Evolutionary conservation across 805 yeast species (phyloP), one percentile per base, ranked within the genome.

Genomic region (Lipomyces orientalis): DNA sequence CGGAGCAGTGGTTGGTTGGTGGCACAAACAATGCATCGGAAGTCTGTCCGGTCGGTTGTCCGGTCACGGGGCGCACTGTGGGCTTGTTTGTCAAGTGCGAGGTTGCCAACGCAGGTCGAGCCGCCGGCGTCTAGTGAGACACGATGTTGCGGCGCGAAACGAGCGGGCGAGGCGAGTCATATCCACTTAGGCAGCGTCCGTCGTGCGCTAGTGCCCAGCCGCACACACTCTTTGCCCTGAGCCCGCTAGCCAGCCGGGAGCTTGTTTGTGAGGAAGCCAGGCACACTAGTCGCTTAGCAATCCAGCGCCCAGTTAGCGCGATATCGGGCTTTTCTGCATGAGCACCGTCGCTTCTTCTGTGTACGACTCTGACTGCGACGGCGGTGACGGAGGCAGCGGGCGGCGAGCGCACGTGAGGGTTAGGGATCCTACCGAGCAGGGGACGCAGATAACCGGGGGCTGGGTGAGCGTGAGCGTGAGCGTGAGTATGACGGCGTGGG

Each of bases 81-180:
- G 3, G 29, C 29, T 25, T 25, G 29, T 25, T 25, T 25, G 29
- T 1, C 29, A 3, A 3, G 29, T 25, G 29, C 29, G 29, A 25
- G 2, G 1, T 25, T 25, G 29, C 29, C 29, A 25, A 25, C 29
- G 29, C 29, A 25, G 29, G 14, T 0, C 22, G 49, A 43, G 19
- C 19, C 49, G 49, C 16, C 22, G 49, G 49, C 49, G 49, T 43
- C 49, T 43, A n/a, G 9, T 43, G 49, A 43, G 49, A 43, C 49
- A 43, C 49, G 49, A 43, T 43, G 22, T n/a, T 43, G 49, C 49
- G 49, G 49, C 49, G 49, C 49, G 49, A 16, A 43, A 43, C 49
- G 49, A 43, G 49, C 8, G 22, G 22, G 8, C 49, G 5, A n/a
- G 29, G 29, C 29, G 29, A 25, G 29, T 43, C 25, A n/a, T 16